Evolutionary conservation across 2,329 filamentous ascomycete species (phyloP).

Genomic region (Hypomyces rosellus): DNA sequence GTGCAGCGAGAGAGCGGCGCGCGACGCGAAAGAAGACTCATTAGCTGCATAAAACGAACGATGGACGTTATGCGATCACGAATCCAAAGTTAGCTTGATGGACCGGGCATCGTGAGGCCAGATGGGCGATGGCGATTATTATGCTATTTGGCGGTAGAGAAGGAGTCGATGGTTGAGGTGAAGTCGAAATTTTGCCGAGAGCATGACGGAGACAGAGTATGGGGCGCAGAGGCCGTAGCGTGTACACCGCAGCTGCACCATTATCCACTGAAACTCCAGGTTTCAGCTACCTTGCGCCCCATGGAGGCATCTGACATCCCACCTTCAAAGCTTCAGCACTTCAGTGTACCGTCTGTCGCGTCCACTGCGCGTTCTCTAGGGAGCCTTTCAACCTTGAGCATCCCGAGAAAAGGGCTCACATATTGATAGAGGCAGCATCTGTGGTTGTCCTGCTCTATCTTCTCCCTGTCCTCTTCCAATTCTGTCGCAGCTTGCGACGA

Average conservation of each 20-base stretch:
- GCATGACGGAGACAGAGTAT: constrained; percentile 13
- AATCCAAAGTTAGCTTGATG: constrained; percentile 37
- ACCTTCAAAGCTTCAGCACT: background rate
- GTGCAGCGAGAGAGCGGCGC: constrained; percentile 40
- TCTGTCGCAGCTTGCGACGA: constrained; percentile 28
- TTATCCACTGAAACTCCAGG: background rate
- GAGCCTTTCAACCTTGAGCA: background rate
- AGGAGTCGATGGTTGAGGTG: constrained; percentile 25
- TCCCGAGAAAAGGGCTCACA: background rate
- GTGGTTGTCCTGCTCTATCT: background rate
- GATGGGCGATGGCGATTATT: constrained; percentile 33
- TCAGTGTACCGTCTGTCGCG: background rate
- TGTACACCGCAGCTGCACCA: constrained; percentile 12
- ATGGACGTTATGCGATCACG: constrained; percentile 36
- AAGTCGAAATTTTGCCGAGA: constrained; percentile 28
- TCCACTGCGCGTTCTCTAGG: constrained; percentile 6
- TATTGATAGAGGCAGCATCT: background rate
- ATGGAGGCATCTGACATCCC: constrained; percentile 6
- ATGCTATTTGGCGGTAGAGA: constrained; percentile 19
- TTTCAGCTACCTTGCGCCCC: constrained; percentile 4
- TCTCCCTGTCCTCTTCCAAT: background rate
- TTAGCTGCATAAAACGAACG: constrained; percentile 37
- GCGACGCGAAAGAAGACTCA: constrained; percentile 36
- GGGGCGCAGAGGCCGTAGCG: constrained; percentile 17
- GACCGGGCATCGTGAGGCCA: constrained; percentile 34